Base-by-base conservation (phyloP, 2,329 filamentous ascomycete genomes). In the Xenosphaeropsis pyriputrescens region DNA sequence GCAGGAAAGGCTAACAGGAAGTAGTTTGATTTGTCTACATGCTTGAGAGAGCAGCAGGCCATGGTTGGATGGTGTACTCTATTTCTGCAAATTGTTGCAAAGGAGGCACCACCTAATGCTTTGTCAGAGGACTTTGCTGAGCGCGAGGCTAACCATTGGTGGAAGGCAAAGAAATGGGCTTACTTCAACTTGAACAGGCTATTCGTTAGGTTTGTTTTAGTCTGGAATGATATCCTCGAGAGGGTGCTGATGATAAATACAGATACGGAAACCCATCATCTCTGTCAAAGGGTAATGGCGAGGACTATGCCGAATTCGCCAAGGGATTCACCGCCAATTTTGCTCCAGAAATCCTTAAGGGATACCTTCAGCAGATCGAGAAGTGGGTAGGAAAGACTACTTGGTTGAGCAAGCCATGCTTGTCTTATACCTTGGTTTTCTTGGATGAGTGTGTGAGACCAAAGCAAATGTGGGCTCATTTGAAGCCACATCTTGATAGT, bases 91-190 rank as follows among this genome's bases (percentile, higher is more conserved):
- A 85, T 93, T 37, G 83, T 96, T 29, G 79, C 80, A 48, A 96
- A 96, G 61, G 65, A 79, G 16, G 77, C 84, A 29, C 91, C 91
- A 4, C 70, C 81, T 39, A 76, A 70, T 48, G 80, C 88, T 29
- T 78, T 96, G 71, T 59, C 68, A 41, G 85, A 93, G 42, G 84
- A 78, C 41, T 63, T 80, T 37, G 77, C 85, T 41, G 89, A 96
- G 54, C 76, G 91, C 41, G 91, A 96, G 60, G 74, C 80, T 51
- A 88, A 94, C 56, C 86, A 95, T 59, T 98, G 91, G 89, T 98
- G 89, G 89, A 98, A 96, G 67, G 84, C 88, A 45, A 96, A 96
- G 77, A 98, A 98, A 62, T 96, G 91, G 91, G 83, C 89, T 12
- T 98, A 95, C 60, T 93, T 91, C 53, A 96, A 96, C 60, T 63